phyloP scores from a whole-genome alignment of 768 basidiomycete genomes.

The Mycena capillaripes region DNA sequence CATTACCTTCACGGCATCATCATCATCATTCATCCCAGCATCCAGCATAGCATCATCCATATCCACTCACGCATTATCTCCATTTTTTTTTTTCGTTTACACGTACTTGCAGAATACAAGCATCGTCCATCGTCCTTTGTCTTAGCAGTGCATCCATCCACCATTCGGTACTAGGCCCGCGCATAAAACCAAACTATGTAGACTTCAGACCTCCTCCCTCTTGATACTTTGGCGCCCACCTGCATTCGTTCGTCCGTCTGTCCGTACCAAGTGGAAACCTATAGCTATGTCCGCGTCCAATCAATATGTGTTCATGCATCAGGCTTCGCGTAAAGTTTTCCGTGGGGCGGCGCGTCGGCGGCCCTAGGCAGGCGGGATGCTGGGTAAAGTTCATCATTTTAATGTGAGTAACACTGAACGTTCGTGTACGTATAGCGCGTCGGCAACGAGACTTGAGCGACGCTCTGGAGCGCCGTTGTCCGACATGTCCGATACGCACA shows the following conservation, averaged over 20 bases:
- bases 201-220: neutral
- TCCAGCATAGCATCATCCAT: neutral
- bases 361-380: neutral
- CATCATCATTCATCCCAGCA: neutral
- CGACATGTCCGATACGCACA: neutral
- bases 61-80: constrained; percentile 3
- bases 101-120: neutral
- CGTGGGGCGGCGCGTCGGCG: neutral
- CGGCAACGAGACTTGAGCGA: constrained; percentile 13
- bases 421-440: constrained; percentile 7
- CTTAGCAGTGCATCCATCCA: constrained; percentile 17
- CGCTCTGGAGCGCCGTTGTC: neutral
- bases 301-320: neutral
- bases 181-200: constrained; percentile 7
- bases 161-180: constrained; percentile 16
- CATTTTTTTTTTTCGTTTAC: neutral
- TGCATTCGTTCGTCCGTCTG: neutral
- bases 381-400: constrained; percentile 11
- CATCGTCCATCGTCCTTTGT: constrained; percentile 4
- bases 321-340: neutral
- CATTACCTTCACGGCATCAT: neutral
- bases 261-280: neutral
- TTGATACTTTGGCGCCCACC: constrained; percentile 6
- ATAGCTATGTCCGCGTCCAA: no score
- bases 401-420: neutral